Base-by-base conservation (phyloP, 768 basidiomycete species). In the Gloeophyllum trabeum region DNA sequence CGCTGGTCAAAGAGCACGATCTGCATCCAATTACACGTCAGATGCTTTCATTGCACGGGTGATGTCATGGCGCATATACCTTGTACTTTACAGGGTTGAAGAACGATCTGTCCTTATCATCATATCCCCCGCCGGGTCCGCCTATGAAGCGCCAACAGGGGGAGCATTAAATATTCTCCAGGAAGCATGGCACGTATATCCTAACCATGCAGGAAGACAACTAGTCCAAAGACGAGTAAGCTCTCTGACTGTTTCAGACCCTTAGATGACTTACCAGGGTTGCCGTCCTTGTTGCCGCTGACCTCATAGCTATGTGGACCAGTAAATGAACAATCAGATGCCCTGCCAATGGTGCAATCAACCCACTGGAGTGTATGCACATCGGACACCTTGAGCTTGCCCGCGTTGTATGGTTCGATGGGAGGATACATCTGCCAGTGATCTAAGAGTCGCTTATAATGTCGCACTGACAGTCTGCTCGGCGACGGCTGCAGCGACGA, bases 1-100 rank as follows among this genome's bases (percentile, higher is more conserved):
- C 93, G 71, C 60, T 97, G 93, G 61, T 96, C 92, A 50, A 91
- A 78, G 19, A 94, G 70, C 46, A 94, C 61, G 52, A 93, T 87
- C 83, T 88, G 43, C 18, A 41, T 19, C n/a, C 23, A 6, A 18
- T 19, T 1, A 23, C 25, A 23, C 10, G 36, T 21, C 18, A 19
- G 18, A 26, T 13, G 18, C 18, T 26, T 18, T 6, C 14, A n/a
- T n/a, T n/a, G n/a, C n/a, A n/a, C n/a, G n/a, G n/a, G 6, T 21
- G 4, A 18, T 25, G 18, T 6, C 14, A 22, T 12, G 21, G 35
- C 16, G 35, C 22, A 48, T 50, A 32, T 35, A 79, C 86, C 66
- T 84, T 87, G 68, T 92, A 94, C 54, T 87, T 85, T 24, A 69
- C 58, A 3, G 89, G 88, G 53, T 92, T 77, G 61, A 93, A 93